A percentile compares a stretch with the other conserved stretches of the same genome.
Evolutionary conservation across 2,329 filamentous ascomycete genomes (phyloP).

Genomic region (Diplodia seriata): DNA sequence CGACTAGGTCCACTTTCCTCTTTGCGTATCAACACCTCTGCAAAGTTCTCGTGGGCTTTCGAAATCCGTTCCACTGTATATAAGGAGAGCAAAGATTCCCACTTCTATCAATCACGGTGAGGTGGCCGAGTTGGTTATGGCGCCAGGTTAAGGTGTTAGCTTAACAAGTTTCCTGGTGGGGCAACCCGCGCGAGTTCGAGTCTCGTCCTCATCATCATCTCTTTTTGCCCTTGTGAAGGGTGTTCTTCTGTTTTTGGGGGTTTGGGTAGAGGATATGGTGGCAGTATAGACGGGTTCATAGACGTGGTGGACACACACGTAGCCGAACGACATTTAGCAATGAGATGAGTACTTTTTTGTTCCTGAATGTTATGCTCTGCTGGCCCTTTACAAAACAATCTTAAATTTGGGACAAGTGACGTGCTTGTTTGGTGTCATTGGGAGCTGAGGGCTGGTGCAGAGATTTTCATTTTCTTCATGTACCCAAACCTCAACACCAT

Average conservation of each 20-base stretch:
- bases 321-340: neutral
- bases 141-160: constrained; percentile 31
- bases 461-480: too few relatives aligned
- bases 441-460: too few relatives aligned
- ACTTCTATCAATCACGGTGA: neutral
- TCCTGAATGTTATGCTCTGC: neutral
- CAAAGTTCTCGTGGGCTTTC: neutral
- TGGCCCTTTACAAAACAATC: too few relatives aligned
- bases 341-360: neutral
- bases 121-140: constrained; percentile 33
- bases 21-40: neutral
- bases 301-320: neutral
- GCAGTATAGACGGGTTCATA: neutral
- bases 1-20: neutral
- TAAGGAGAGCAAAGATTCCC: neutral
- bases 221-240: constrained; percentile 7
- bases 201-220: constrained; percentile 29
- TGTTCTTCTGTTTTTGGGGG: neutral
- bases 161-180: constrained; percentile 30
- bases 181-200: constrained; percentile 32
- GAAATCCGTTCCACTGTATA: neutral
- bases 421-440: too few relatives aligned
- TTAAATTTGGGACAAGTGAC: too few relatives aligned
- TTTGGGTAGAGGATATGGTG: neutral
- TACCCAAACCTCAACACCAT: too few relatives aligned